phyloP scores from a whole-genome alignment of 495 filamentous ascomycete species.

The Corynascus novoguineensis region DNA sequence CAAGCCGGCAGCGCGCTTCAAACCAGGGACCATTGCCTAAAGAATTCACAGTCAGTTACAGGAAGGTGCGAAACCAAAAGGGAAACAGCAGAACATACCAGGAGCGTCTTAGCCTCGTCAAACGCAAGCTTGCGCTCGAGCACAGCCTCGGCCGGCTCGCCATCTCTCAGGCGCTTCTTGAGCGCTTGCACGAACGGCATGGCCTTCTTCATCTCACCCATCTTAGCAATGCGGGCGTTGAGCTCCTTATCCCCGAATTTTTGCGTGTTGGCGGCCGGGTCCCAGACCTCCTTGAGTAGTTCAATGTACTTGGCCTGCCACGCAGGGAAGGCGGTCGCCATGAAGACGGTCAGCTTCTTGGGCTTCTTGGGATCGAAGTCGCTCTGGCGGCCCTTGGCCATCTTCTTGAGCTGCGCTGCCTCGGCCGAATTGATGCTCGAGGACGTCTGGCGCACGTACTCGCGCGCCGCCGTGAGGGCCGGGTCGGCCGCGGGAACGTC shows the following conservation, averaged over 20 bases:
- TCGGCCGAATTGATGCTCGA: constrained; percentile 84
- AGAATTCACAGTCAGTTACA: neutral
- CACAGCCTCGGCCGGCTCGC: constrained; percentile 56
- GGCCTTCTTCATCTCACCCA: constrained; percentile 87
- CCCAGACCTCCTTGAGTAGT: constrained; percentile 58
- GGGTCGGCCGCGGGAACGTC: constrained; percentile 55
- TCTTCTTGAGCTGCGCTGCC: constrained; percentile 70
- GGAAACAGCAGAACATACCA: constrained; percentile 31
- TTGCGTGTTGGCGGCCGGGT: constrained; percentile 35
- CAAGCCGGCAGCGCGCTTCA: constrained; percentile 59
- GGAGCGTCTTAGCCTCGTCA: constrained; percentile 68
- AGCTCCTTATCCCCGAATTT: constrained; percentile 73
- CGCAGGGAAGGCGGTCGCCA: constrained; percentile 66
- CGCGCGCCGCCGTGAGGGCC: constrained; percentile 65
- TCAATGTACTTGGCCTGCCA: constrained; percentile 94
- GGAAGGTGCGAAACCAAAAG: neutral
- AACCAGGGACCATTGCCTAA: constrained; percentile 37
- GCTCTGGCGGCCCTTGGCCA: constrained; percentile 78
- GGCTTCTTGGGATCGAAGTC: constrained; percentile 82
- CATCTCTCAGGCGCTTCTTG: constrained; percentile 68
- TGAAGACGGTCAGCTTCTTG: constrained; percentile 86
- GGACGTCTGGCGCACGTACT: constrained; percentile 70
- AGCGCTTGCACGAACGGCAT: constrained; percentile 93
- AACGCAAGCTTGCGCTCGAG: constrained; percentile 80
- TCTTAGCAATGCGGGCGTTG: constrained; percentile 65